Evolutionary conservation across 768 basidiomycete genomes (phyloP).

Genomic region (Pseudohyphozyma bogoriensis): DNA sequence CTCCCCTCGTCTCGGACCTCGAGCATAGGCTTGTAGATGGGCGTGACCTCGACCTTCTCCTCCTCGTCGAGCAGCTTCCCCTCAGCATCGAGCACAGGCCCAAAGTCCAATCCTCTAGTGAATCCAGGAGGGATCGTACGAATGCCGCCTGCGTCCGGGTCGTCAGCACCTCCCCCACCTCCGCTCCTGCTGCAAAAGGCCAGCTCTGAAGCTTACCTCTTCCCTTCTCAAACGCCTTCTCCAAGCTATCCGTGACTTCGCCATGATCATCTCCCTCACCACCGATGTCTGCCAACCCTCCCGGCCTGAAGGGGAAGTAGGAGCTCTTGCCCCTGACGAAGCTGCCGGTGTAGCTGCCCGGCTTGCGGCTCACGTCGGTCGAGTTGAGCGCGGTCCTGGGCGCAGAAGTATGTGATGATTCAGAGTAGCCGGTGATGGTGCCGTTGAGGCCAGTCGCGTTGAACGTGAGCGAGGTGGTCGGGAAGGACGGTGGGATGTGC

Average conservation of each 20-base stretch:
- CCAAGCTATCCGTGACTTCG: constrained; percentile 30
- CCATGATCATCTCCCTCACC: constrained; percentile 42
- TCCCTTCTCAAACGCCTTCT: constrained; percentile 30
- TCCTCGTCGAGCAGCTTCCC: constrained; percentile 34
- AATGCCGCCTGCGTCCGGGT: constrained; percentile 37
- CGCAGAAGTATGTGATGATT: constrained; percentile 48
- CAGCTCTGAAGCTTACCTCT: constrained; percentile 11
- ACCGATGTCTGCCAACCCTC: constrained; percentile 65
- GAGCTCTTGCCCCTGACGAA: constrained; percentile 93
- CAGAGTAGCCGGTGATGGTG: constrained; percentile 65
- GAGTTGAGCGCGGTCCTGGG: constrained; percentile 63
- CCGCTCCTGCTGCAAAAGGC: neutral
- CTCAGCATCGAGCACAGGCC: constrained; percentile 35
- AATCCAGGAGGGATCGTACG: constrained; percentile 74
- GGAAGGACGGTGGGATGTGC: constrained; percentile 55
- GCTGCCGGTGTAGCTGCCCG: constrained; percentile 55
- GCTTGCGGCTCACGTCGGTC: constrained; percentile 73
- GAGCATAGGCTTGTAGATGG: constrained; percentile 30
- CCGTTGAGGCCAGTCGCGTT: constrained; percentile 70
- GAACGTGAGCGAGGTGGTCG: constrained; percentile 64
- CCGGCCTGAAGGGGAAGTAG: constrained; percentile 87
- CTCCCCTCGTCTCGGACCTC: constrained; percentile 15
- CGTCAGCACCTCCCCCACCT: neutral
- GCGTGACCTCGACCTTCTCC: constrained; percentile 33
- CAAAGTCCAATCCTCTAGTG: constrained; percentile 62